These are phyloP conservation scores for Hypomontagnella submonticulosa DNA, from an alignment of 495 filamentous ascomycete species.

Conservation along the genomic window DNA sequence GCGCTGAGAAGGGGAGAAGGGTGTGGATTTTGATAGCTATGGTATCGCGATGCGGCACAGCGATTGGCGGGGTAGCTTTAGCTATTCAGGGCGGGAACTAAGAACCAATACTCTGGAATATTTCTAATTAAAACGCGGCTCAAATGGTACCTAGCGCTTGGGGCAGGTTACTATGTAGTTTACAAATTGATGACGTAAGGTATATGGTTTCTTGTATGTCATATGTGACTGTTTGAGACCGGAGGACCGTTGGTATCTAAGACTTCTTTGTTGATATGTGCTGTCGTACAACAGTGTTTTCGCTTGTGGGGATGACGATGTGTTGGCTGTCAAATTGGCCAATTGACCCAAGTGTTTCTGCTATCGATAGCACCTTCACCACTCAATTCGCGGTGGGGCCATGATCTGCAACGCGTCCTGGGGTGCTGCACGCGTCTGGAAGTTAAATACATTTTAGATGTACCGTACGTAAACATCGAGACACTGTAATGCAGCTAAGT, in stretches of 20 bases:
- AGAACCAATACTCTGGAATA: constrained; percentile 20
- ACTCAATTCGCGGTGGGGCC: constrained; percentile 21
- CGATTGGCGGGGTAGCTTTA: constrained; percentile 34
- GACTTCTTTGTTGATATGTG: constrained; percentile 35
- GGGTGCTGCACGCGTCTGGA: constrained; percentile 13
- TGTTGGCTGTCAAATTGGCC: constrained; percentile 36
- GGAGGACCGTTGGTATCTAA: constrained; percentile 4
- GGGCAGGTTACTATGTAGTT: not conserved
- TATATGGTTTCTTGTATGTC: constrained; percentile 1
- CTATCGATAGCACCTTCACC: constrained; percentile 30
- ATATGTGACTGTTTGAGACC: constrained; percentile 8
- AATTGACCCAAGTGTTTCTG: constrained; percentile 12
- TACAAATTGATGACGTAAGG: constrained; percentile 17
- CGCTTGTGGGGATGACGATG: constrained; percentile 28
- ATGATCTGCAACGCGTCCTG: constrained; percentile 29
- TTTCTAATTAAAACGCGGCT: constrained; percentile 4
- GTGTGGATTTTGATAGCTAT: not conserved
- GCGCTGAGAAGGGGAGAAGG: constrained; percentile 3
- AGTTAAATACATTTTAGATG: not conserved
- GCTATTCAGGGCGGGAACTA: not conserved
- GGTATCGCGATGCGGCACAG: constrained; percentile 6
- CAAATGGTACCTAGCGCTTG: constrained; percentile 1
- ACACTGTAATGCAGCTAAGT: no score
- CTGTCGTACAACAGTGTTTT: constrained; percentile 31
- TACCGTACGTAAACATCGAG: constrained; percentile 2